A percentile compares a stretch with the other conserved stretches of the same genome.
Conservation (phyloP, 306 rosid species). For the Dryas alaskensis region DNA sequence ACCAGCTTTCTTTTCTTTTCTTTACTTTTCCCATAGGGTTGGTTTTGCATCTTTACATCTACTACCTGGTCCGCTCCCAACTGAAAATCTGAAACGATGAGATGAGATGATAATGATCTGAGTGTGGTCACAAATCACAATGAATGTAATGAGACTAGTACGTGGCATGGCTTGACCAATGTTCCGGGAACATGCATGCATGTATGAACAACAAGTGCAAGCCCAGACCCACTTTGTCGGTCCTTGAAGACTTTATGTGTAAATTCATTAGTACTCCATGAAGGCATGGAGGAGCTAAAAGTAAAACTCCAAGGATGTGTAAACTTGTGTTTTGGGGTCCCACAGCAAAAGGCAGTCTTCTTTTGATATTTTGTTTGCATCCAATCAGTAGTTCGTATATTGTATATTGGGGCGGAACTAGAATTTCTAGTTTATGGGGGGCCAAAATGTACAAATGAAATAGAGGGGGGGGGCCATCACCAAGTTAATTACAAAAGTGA, state of each 20-base stretch:
- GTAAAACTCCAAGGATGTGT: slow-evolving; percentile 2
- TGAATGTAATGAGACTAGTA: too few relatives aligned
- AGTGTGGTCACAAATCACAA: slow-evolving; percentile 1
- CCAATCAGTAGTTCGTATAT: not conserved
- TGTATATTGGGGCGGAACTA: too few relatives aligned
- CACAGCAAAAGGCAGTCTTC: not conserved
- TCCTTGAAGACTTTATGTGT: not conserved
- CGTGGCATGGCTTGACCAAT: slow-evolving; percentile 15
- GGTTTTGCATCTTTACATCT: not conserved
- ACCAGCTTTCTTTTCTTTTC: not conserved
- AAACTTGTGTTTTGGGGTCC: not conserved
- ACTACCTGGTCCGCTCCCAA: not conserved
- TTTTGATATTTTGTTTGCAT: not conserved
- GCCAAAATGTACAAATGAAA: too few relatives aligned
- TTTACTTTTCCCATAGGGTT: not conserved
- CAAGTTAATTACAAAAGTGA: too few relatives aligned
- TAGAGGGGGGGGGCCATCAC: too few relatives aligned
- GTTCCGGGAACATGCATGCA: slow-evolving; percentile 5
- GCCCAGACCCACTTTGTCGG: not conserved
- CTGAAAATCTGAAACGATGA: not conserved
- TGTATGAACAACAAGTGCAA: not conserved
- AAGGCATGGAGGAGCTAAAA: not conserved
- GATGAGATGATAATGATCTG: not conserved
- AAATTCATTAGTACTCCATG: slow-evolving; percentile 3
- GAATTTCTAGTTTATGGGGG: too few relatives aligned